Conservation (phyloP, 495 filamentous ascomycete species). For the Aspergillus wentii region DNA sequence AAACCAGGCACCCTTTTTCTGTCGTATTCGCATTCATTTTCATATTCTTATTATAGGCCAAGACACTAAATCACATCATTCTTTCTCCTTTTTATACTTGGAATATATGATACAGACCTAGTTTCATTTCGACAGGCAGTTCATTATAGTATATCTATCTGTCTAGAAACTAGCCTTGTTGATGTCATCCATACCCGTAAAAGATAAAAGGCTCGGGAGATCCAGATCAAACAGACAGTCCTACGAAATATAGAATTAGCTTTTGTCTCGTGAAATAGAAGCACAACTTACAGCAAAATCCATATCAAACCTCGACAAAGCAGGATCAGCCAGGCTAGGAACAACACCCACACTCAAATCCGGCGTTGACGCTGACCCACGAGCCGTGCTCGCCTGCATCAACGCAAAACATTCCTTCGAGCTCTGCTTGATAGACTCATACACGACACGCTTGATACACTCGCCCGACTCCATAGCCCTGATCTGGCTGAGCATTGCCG, state of each 20-base stretch:
- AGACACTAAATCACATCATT: no score
- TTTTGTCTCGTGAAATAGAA: background rate
- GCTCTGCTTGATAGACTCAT: constrained; percentile 9
- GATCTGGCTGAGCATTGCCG: constrained; percentile 15
- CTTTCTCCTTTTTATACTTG: no score
- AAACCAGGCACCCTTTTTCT: no score
- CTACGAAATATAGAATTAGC: background rate
- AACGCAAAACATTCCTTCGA: constrained; percentile 8
- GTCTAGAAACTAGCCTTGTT: background rate
- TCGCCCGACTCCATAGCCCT: constrained; percentile 15
- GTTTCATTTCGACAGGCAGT: no score
- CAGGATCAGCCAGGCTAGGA: background rate
- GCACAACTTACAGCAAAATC: background rate
- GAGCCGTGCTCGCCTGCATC: constrained; percentile 7
- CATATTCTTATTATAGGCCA: no score
- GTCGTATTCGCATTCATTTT: no score
- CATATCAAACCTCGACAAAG: background rate
- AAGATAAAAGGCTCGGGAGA: constrained; percentile 2
- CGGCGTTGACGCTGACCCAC: background rate
- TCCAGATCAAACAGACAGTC: constrained; percentile 1
- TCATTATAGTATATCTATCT: no score
- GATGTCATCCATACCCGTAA: background rate
- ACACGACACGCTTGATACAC: constrained; percentile 8
- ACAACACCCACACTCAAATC: background rate
- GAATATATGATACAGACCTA: background rate